Evolutionary conservation across 2,329 filamentous ascomycete genomes (phyloP).

Genomic region (Penicillium capsulatum): DNA sequence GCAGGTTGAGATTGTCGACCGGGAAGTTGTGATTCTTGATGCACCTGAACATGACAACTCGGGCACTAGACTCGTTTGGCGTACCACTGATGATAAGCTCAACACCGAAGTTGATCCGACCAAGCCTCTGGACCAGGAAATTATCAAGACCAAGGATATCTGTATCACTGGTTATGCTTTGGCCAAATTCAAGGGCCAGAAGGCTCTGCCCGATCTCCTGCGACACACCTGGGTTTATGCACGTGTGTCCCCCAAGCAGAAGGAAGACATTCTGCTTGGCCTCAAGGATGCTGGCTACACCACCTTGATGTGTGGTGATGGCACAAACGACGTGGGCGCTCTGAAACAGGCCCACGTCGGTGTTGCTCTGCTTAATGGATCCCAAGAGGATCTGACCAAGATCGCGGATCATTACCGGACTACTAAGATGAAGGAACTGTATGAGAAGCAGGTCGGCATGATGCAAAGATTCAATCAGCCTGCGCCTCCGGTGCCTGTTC

Average conservation of each 20-base stretch:
- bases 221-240: conserved; percentile 96
- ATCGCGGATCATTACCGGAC: conserved; percentile 92
- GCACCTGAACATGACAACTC: conserved; percentile 84
- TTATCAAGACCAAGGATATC: conserved; percentile 81
- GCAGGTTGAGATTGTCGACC: conserved; percentile 95
- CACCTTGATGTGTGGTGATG: conserved; percentile 97
- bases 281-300: conserved; percentile 97
- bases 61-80: conserved; percentile 82
- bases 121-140: conserved; percentile 72
- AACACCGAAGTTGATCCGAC: conserved; percentile 81
- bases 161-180: conserved; percentile 95
- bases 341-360: conserved; percentile 98
- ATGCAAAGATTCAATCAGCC: conserved; percentile 97
- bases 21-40: conserved; percentile 90
- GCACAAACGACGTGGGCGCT: conserved; percentile 96
- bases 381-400: conserved; percentile 80
- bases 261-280: conserved; percentile 95
- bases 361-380: conserved; percentile 92
- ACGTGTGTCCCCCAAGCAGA: conserved; percentile 96
- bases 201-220: conserved; percentile 70
- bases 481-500: conserved; percentile 79
- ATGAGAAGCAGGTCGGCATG: conserved; percentile 88
- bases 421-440: conserved; percentile 97
- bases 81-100: conserved; percentile 85
- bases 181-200: conserved; percentile 77